Percentiles rank a stretch among this genome's conserved stretches.
phyloP scores from a whole-genome alignment of 768 basidiomycete species.

The Ramaria rubella region DNA sequence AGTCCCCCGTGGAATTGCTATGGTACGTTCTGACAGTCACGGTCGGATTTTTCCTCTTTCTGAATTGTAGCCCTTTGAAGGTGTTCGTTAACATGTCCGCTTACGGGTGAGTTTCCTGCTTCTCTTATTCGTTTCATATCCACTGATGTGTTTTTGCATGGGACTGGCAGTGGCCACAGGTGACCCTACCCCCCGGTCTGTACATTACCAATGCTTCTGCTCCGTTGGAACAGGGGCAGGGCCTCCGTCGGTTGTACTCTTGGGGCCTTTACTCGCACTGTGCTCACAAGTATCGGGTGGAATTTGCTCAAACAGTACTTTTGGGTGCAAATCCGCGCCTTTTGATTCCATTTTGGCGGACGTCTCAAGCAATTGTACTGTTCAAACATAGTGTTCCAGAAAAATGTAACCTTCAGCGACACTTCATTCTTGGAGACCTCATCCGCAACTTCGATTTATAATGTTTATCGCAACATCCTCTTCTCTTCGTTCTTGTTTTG shows the following conservation, averaged over 20 bases:
- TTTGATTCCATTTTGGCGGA: slow-evolving; percentile 57
- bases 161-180: slow-evolving; percentile 38
- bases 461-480: slow-evolving; percentile 66
- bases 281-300: slow-evolving; percentile 58
- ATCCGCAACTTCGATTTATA: slow-evolving; percentile 69
- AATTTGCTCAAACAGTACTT: slow-evolving; percentile 54
- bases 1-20: slow-evolving; percentile 65
- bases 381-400: slow-evolving; percentile 45
- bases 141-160: slow-evolving; percentile 30
- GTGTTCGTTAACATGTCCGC: slow-evolving; percentile 61
- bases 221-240: slow-evolving; percentile 48
- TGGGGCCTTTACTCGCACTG: slow-evolving; percentile 83
- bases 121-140: slow-evolving; percentile 1
- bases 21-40: slow-evolving; percentile 53
- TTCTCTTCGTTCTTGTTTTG: no score
- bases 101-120: slow-evolving; percentile 46
- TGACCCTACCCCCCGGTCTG: slow-evolving; percentile 55
- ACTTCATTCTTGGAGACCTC: slow-evolving; percentile 55
- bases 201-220: slow-evolving; percentile 61
- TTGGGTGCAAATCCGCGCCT: slow-evolving; percentile 58
- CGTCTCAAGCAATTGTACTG: slow-evolving; percentile 58
- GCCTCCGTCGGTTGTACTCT: slow-evolving; percentile 64
- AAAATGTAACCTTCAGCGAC: slow-evolving; percentile 47
- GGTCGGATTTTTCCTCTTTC: background rate
- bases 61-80: slow-evolving; percentile 29